phyloP scores from a whole-genome alignment of 2,329 filamentous ascomycete species.

The Diaporthe ampelina region DNA sequence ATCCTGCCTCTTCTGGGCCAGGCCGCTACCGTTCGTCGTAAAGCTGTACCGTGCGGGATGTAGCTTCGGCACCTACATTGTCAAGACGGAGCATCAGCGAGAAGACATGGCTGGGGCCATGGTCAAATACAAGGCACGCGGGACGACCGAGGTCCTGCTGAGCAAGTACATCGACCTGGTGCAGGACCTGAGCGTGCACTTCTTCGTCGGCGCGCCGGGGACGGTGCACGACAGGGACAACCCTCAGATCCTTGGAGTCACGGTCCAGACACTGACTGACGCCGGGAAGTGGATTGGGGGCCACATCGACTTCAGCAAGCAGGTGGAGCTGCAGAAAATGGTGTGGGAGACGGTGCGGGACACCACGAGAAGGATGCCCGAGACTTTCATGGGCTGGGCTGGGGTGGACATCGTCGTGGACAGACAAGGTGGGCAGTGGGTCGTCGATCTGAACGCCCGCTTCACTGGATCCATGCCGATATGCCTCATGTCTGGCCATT shows the following conservation, averaged over 20 bases:
- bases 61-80: constrained; percentile 46
- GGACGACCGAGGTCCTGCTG: constrained; percentile 43
- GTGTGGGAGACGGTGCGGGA: constrained; percentile 44
- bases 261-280: constrained; percentile 44
- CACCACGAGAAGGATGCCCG: constrained; percentile 42
- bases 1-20: constrained; percentile 36
- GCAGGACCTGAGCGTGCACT: constrained; percentile 45
- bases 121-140: constrained; percentile 40
- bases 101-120: constrained; percentile 37
- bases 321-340: constrained; percentile 38
- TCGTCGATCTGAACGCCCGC: constrained; percentile 46
- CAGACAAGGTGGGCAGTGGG: constrained; percentile 42
- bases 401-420: constrained; percentile 46
- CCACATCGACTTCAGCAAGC: constrained; percentile 45
- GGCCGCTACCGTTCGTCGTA: constrained; percentile 44
- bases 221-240: constrained; percentile 40
- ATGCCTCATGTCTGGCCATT: constrained; percentile 45
- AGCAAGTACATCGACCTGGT: constrained; percentile 44
- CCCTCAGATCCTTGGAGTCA: constrained; percentile 44
- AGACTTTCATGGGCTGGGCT: constrained; percentile 45
- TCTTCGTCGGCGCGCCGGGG: constrained; percentile 44
- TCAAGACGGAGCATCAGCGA: constrained; percentile 41
- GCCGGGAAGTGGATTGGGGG: constrained; percentile 45
- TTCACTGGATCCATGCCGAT: constrained; percentile 47
- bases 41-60: constrained; percentile 46